Percentiles rank a stretch among this genome's conserved stretches.
phyloP scores from a whole-genome alignment of 2,329 filamentous ascomycete genomes.

The Simplicillium sp. region DNA sequence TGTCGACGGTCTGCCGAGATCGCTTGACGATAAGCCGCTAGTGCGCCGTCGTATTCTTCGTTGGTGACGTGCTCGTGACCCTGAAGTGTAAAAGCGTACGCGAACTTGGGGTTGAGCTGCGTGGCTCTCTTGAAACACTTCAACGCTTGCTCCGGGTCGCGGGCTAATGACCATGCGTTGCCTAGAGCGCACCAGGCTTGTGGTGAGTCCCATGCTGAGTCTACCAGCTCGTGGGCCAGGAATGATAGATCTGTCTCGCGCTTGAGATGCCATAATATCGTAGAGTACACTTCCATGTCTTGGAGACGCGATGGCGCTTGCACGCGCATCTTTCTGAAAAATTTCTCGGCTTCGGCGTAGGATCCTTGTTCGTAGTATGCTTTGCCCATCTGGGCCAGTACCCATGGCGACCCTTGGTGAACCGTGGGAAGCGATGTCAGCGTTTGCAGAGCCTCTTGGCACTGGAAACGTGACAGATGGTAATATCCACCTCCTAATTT shows the following conservation, averaged over 20 bases:
- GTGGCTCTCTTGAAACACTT: conserved; percentile 92
- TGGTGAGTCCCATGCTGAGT: conserved; percentile 78
- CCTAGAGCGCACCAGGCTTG: conserved; percentile 95
- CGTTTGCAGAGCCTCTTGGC: conserved; percentile 64
- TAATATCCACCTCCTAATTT: conserved; percentile 77
- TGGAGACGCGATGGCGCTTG: conserved; percentile 75
- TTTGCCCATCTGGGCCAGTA: conserved; percentile 80
- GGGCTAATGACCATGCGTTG: conserved; percentile 86
- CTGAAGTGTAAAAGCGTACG: conserved; percentile 91
- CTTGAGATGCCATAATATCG: conserved; percentile 96
- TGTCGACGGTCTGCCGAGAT: conserved; percentile 81
- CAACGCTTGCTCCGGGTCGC: conserved; percentile 90
- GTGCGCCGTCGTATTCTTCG: conserved; percentile 93
- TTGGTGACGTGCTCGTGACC: conserved; percentile 94
- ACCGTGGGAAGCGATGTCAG: conserved; percentile 61
- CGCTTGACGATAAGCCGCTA: conserved; percentile 76
- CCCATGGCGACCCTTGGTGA: conserved; percentile 89
- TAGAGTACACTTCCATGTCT: conserved; percentile 98
- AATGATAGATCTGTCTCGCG: conserved; percentile 86
- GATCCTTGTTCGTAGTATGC: conserved; percentile 85
- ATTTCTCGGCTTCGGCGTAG: conserved; percentile 79
- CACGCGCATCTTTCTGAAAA: conserved; percentile 70
- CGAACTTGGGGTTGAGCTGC: conserved; percentile 80
- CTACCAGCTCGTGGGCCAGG: conserved; percentile 81
- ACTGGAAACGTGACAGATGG: conserved; percentile 68